Evolutionary conservation across 2,329 filamentous ascomycete genomes (phyloP), one percentile per base, ranked within the genome.

Genomic region (Aspergillus ruber): DNA sequence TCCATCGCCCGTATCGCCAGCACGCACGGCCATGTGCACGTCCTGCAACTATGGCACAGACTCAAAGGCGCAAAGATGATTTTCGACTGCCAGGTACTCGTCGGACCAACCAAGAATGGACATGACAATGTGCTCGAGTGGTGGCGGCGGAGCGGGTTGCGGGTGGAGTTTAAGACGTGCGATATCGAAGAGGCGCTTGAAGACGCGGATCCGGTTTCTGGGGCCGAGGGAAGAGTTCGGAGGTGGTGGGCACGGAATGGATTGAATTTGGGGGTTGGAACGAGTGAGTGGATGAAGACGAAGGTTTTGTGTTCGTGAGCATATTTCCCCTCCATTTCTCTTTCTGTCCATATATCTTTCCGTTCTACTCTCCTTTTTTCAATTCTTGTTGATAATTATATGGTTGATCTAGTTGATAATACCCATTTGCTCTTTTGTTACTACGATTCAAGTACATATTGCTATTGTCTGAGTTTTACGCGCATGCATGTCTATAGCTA

Each of bases 161-260:
- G 81, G 45, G 90, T 96, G 21, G 89, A 95, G 67, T 96, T 95
- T 69, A 90, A 91, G 66, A 95, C 89, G 1, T 95, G 90, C 66
- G 90, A 95, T 66, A 93, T 97, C 51, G 90, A 96, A 65, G 91
- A 96, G 69, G 90, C 90, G 0, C 76, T 96, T 35, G 90, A 96
- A 65, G 90, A 95, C 64, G 88, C 88, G 2, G 66, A 66, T 48
- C 63, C 63, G 18, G 80, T 91, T 3, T 80, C 81, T 33, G 80
- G 74, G 4, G 83, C 85, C 46, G 85, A 89, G 52, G 81, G 83
- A 54, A 78, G 79, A 33, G 88, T 95, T 15, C 75, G 88, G 48
- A 76, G 79, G 53, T 97, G 91, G 91, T 97, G 91, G 91, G 85
- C 87, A 20, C 74, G 77, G 54, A 91, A 93, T 57, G 89, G 88